A percentile compares a stretch with the other conserved stretches of the same genome.
phyloP scores from a whole-genome alignment of 2,329 filamentous ascomycete genomes.

The Aspergillus aculeatinus region DNA sequence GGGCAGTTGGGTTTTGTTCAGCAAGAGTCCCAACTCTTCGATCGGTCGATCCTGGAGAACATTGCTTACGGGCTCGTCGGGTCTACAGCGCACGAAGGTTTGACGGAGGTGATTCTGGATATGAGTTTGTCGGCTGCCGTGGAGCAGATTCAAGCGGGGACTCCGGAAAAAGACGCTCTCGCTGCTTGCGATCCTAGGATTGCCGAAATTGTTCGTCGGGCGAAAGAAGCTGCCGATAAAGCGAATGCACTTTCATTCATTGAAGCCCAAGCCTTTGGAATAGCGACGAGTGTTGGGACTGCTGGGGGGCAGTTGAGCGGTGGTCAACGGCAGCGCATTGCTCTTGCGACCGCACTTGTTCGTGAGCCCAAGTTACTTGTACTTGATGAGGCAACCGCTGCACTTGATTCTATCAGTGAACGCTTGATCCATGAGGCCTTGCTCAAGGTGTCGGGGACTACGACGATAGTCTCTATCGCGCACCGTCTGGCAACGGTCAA shows the following conservation, averaged over 20 bases:
- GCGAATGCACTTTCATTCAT: constrained; percentile 64
- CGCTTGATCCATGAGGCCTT: constrained; percentile 81
- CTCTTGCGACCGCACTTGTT: constrained; percentile 78
- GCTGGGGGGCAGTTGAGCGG: constrained; percentile 79
- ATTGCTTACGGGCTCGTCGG: constrained; percentile 57
- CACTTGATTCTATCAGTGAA: constrained; percentile 84
- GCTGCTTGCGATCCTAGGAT: no score
- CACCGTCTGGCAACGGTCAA: constrained; percentile 47
- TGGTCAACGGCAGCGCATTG: constrained; percentile 90
- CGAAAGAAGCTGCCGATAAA: constrained; percentile 39
- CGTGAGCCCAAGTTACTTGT: constrained; percentile 80
- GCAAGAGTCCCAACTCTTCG: constrained; percentile 79
- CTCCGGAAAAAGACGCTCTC: no score
- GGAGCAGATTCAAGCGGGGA: constrained; percentile 51
- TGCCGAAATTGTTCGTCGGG: no score
- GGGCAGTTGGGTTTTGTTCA: constrained; percentile 27
- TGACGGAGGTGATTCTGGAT: constrained; percentile 33
- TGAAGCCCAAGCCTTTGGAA: constrained; percentile 69
- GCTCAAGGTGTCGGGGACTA: constrained; percentile 64
- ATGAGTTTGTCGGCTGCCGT: constrained; percentile 49
- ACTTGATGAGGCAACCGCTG: constrained; percentile 86
- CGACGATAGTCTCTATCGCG: constrained; percentile 42
- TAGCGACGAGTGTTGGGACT: constrained; percentile 81
- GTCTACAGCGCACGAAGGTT: no score
- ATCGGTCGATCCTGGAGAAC: constrained; percentile 78